A percentile compares a stretch with the other conserved stretches of the same genome.
phyloP scores from a whole-genome alignment of 305 asterid genomes.

The Fraxinus greggii region DNA sequence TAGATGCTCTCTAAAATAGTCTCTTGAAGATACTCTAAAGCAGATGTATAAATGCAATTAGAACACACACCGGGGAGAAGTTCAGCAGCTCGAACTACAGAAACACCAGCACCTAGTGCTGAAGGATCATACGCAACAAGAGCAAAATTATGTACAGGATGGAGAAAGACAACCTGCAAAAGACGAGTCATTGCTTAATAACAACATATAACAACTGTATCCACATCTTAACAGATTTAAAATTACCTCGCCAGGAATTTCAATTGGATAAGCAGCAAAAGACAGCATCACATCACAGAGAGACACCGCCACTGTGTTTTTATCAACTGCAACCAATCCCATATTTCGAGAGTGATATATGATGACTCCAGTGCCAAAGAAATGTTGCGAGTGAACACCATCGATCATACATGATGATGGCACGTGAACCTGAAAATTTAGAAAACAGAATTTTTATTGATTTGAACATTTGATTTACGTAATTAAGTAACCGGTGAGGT shows the following conservation, averaged over 20 bases:
- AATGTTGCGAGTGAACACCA: constrained; percentile 98
- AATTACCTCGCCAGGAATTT: constrained; percentile 94
- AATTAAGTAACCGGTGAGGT: neutral
- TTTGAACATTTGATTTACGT: neutral
- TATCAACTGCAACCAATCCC: constrained; percentile 97
- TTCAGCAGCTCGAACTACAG: constrained; percentile 90
- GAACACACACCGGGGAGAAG: constrained; percentile 81
- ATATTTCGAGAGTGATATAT: constrained; percentile 81
- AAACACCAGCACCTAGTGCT: constrained; percentile 80
- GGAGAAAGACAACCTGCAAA: constrained; percentile 92
- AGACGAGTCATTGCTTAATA: constrained; percentile 21
- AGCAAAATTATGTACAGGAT: constrained; percentile 96
- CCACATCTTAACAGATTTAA: constrained; percentile 19
- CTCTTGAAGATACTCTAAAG: neutral
- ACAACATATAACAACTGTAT: constrained; percentile 9
- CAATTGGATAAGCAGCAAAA: constrained; percentile 98
- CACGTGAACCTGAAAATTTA: constrained; percentile 77
- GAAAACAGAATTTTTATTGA: constrained; percentile 3
- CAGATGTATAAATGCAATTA: constrained; percentile 14
- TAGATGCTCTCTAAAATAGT: no score
- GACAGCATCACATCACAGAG: constrained; percentile 96
- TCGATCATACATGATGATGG: constrained; percentile 98
- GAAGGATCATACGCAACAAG: constrained; percentile 95
- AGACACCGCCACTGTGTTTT: constrained; percentile 92
- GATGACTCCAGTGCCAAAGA: constrained; percentile 93